A percentile compares a stretch with the other conserved stretches of the same genome.
Evolutionary conservation across 1,284 basidiomycete species (phyloP).

Genomic region (Puccinia triticina): DNA sequence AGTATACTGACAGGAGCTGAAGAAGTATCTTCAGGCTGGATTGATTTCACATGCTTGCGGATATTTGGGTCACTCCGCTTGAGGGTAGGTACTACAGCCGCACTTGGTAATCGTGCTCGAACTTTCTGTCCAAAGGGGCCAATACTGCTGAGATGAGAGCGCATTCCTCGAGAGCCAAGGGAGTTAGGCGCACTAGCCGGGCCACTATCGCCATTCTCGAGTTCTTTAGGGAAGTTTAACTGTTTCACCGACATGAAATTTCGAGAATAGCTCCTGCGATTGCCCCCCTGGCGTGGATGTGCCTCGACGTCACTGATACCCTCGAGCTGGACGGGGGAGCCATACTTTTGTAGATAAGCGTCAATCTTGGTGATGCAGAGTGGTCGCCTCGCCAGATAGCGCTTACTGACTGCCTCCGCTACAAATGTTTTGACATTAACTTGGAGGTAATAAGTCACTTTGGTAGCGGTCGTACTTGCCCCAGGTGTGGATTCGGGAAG

Average conservation of each 20-base stretch:
- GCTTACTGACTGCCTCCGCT: slow-evolving; percentile 54
- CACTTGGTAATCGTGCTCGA: slow-evolving; percentile 18
- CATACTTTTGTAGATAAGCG: slow-evolving; percentile 55
- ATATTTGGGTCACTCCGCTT: not conserved
- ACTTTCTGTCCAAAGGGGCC: slow-evolving; percentile 27
- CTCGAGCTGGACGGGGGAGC: slow-evolving; percentile 54
- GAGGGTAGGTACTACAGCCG: slow-evolving; percentile 25
- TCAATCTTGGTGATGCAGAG: slow-evolving; percentile 56
- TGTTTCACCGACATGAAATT: slow-evolving; percentile 53
- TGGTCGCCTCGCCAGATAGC: slow-evolving; percentile 56
- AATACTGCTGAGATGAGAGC: slow-evolving; percentile 49
- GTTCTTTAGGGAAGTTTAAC: slow-evolving; percentile 43
- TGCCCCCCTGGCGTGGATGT: slow-evolving; percentile 26
- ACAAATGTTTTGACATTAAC: slow-evolving; percentile 56
- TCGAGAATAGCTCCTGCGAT: slow-evolving; percentile 51
- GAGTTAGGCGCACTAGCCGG: slow-evolving; percentile 41
- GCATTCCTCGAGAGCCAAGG: slow-evolving; percentile 48
- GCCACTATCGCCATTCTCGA: slow-evolving; percentile 25
- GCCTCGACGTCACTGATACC: slow-evolving; percentile 53
- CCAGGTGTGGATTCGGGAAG: not conserved
- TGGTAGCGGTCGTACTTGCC: slow-evolving; percentile 48
- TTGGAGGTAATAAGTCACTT: slow-evolving; percentile 54
- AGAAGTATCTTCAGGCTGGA: not conserved
- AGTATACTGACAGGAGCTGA: not conserved
- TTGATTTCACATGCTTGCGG: not conserved